Percentiles rank a stretch among this genome's conserved stretches.
These are phyloP conservation scores for Populus alba DNA, from an alignment of 345 rosid genomes.

Conservation along the genomic window DNA sequence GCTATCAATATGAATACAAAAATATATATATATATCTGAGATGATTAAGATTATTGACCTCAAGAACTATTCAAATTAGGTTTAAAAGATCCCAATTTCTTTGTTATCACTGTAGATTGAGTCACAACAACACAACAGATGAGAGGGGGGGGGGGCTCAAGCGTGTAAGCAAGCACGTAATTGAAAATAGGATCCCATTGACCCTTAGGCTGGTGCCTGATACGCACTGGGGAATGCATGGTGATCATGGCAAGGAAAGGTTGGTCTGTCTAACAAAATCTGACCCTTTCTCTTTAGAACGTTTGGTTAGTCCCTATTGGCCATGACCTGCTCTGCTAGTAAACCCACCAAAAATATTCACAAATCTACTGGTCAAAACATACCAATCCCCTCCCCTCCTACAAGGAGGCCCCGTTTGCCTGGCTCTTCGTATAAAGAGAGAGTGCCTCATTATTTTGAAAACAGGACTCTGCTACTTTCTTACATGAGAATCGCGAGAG, in stretches of 20 bases:
- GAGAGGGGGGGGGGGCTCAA: background rate
- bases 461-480: background rate
- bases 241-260: constrained; percentile 7
- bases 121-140: too few species aligned
- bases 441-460: background rate
- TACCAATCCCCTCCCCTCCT: too few species aligned
- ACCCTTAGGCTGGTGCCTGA: background rate
- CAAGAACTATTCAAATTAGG: too few species aligned
- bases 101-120: too few species aligned
- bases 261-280: constrained; percentile 29
- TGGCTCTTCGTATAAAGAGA: background rate
- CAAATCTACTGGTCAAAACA: constrained; percentile 23
- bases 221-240: background rate
- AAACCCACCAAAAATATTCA: background rate
- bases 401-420: background rate
- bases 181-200: background rate
- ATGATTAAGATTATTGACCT: too few species aligned
- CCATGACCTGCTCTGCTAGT: constrained; percentile 7
- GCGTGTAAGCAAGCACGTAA: background rate
- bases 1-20: too few species aligned
- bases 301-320: constrained; percentile 26
- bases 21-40: too few species aligned
- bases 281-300: constrained; percentile 16
- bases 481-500: background rate
- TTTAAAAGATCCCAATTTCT: too few species aligned